A percentile compares a stretch with the other conserved stretches of the same genome.
These are phyloP conservation scores for Lycium ferocissimum DNA, from an alignment of 257 asterid genomes.

Conservation along the genomic window DNA sequence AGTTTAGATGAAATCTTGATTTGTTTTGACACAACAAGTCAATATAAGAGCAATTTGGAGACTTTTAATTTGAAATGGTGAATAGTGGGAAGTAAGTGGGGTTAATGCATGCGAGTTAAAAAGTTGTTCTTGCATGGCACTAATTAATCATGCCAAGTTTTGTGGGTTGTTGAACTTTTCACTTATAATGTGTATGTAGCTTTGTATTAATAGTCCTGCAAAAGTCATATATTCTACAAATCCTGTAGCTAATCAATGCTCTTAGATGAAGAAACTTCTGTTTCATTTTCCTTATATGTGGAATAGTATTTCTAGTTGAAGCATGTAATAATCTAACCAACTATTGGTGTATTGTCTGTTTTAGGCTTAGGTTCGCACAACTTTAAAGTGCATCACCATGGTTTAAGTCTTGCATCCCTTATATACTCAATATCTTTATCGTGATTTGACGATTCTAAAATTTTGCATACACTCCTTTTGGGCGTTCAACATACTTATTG, in stretches of 20 bases:
- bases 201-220: background rate
- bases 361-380: background rate
- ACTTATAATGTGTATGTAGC: background rate
- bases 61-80: background rate
- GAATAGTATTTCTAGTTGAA: background rate
- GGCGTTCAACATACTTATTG: too few relatives aligned
- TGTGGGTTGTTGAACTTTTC: slow-evolving; percentile 25
- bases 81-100: slow-evolving; percentile 24
- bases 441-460: background rate
- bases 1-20: background rate
- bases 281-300: background rate
- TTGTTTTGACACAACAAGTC: background rate
- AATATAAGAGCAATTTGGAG: background rate
- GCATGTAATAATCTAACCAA: background rate
- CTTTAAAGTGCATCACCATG: background rate
- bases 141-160: slow-evolving; percentile 19
- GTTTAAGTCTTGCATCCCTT: background rate
- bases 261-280: background rate
- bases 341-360: background rate
- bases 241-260: background rate
- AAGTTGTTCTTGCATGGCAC: slow-evolving; percentile 13
- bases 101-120: slow-evolving; percentile 28
- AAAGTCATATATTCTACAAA: background rate
- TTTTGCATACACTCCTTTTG: background rate
- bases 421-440: background rate